A percentile compares a stretch with the other conserved stretches of the same genome.
Conservation (phyloP, 78 protist genomes). For the Speleostelium caveatum region DNA sequence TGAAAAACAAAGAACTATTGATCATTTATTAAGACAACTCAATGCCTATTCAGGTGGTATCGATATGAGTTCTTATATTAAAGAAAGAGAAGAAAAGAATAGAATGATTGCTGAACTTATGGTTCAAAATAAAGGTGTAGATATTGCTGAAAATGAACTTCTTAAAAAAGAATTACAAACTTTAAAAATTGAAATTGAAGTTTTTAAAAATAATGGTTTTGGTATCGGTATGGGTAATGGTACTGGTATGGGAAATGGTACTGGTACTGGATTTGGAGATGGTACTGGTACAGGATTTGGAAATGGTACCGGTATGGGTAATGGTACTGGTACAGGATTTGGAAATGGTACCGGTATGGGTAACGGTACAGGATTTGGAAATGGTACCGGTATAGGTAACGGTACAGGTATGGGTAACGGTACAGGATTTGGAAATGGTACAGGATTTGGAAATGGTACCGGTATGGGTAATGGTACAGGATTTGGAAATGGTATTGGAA, state of each 20-base stretch:
- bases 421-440: background rate
- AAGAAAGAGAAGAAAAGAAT: slow-evolving; percentile 70
- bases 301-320: background rate
- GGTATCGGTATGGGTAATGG: background rate
- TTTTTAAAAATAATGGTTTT: background rate
- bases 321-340: background rate
- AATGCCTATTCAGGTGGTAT: slow-evolving; percentile 60
- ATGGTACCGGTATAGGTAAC: background rate
- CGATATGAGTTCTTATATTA: slow-evolving; percentile 27
- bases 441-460: background rate
- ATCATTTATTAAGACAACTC: slow-evolving; percentile 46
- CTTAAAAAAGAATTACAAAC: slow-evolving; percentile 32
- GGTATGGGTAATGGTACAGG: background rate
- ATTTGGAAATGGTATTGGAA: background rate
- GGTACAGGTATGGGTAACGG: background rate
- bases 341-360: background rate
- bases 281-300: background rate
- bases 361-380: background rate
- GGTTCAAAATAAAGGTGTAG: slow-evolving; percentile 15
- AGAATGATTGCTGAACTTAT: slow-evolving; percentile 54
- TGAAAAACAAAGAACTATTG: slow-evolving; percentile 73
- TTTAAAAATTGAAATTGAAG: slow-evolving; percentile 44
- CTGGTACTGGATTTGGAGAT: background rate
- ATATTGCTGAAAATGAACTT: background rate
- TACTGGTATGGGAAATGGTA: background rate